phyloP scores from a whole-genome alignment of 305 asterid species.

The Fraxinus ornus region DNA sequence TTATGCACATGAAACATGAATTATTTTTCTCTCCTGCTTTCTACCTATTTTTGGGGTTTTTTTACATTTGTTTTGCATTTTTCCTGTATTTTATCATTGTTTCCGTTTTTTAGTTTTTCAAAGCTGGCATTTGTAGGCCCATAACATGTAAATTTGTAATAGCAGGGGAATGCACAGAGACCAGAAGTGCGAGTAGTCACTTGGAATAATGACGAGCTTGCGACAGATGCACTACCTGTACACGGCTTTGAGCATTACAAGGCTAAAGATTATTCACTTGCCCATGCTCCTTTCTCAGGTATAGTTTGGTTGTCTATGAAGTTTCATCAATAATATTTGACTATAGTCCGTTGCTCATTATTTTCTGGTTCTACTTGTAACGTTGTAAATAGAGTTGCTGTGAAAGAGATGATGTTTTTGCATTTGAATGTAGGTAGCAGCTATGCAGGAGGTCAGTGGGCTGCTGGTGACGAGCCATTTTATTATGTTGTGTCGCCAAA shows the following conservation, averaged over 20 bases:
- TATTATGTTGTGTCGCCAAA: conserved; percentile 93
- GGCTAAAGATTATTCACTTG: conserved; percentile 96
- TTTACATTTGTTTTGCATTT: background rate
- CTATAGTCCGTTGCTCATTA: conserved; percentile 3
- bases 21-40: conserved; percentile 7
- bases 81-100: background rate
- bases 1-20: background rate
- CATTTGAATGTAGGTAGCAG: conserved; percentile 71
- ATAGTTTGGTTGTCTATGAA: conserved; percentile 24
- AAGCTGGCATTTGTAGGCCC: conserved; percentile 13
- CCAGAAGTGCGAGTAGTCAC: conserved; percentile 97
- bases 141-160: conserved; percentile 17
- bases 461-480: conserved; percentile 96
- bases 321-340: conserved; percentile 1
- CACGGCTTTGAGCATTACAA: conserved; percentile 95
- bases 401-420: conserved; percentile 26
- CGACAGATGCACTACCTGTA: conserved; percentile 95
- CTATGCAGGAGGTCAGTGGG: conserved; percentile 97
- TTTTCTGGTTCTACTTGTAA: conserved; percentile 21
- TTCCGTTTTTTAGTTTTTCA: background rate
- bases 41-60: background rate
- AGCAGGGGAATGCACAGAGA: conserved; percentile 95
- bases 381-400: conserved; percentile 19
- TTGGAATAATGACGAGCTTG: conserved; percentile 87
- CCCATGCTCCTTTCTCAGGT: conserved; percentile 99